phyloP scores from a whole-genome alignment of 1,284 basidiomycete species.

The Rhodotorula sp. region DNA sequence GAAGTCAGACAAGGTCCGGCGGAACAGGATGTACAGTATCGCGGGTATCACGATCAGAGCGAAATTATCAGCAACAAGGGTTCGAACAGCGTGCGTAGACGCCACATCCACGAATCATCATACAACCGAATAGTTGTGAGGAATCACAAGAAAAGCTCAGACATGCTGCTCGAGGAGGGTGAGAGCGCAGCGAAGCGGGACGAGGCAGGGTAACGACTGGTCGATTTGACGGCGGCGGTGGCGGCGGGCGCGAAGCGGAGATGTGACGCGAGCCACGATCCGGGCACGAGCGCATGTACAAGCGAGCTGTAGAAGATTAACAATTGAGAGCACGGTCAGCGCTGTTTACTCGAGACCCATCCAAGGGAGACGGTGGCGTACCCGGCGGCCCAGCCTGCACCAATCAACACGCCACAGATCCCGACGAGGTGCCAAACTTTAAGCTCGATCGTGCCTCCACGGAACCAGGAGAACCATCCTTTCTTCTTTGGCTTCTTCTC shows the following conservation, averaged over 20 bases:
- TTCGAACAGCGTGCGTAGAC: neutral
- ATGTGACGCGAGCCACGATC: conserved; percentile 1
- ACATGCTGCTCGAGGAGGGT: neutral
- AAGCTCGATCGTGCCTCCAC: conserved; percentile 21
- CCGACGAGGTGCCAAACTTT: conserved; percentile 38
- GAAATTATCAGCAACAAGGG: no score
- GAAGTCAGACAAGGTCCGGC: no score
- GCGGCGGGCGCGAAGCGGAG: conserved; percentile 4
- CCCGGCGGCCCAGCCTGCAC: conserved; percentile 26
- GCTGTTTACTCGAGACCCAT: no score
- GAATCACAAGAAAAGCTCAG: neutral
- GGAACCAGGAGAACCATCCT: conserved; percentile 19
- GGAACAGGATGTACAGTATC: no score
- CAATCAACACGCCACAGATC: conserved; percentile 27
- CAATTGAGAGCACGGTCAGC: neutral
- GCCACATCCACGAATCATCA: no score
- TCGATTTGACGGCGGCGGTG: neutral
- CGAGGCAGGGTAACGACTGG: neutral
- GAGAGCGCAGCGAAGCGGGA: neutral
- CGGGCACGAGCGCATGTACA: neutral
- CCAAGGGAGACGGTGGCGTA: neutral
- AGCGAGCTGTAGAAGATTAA: neutral
- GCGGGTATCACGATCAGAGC: no score
- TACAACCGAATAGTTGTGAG: neutral
- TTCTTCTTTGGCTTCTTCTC: neutral